Base-by-base conservation (phyloP, 1,139 yeast genomes). In the Candida glucosophila region DNA sequence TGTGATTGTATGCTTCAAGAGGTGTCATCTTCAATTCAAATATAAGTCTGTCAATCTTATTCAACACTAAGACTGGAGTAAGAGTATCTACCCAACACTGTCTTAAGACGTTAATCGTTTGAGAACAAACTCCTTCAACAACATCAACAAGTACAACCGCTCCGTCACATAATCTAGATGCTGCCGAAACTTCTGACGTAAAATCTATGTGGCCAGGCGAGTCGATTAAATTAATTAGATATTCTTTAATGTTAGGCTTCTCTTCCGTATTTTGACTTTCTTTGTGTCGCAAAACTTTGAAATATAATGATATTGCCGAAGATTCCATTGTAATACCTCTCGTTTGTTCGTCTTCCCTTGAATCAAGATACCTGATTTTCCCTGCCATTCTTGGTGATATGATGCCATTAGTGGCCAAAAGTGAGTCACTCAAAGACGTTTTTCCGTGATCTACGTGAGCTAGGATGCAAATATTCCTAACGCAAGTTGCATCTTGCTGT, bases 361-460 rank as follows among this genome's bases (percentile, higher is more conserved):
- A 80, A 45, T 92, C 99, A 29, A 92, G 62, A 48, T 80, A 92
- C 35, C 98, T 64, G 31, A 92, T 86, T 44, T 86, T 86, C 16
- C 98, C 99, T 3, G 97, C 98, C 72, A 88, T 68, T 43, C 90
- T 67, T 39, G 81, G 95, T 0, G 98, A 88, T 30, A 92, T 86
- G 50, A 92, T 86, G 28, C 98, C 98, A 55, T 92, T 92, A 26
- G 95, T 80, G 15, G 98, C 97, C 26, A 92, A 57, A 27, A 92
- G 60, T 5, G 95, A 82, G 52, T 92, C 99, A 28, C 95, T 81
- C 23, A 92, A 61, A 2, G 97, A 83, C 0, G 99, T 92, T 55
- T 90, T 92, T 22, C 99, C 99, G 49, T 92, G 99, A 49, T 92
- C 99, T 17, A 92, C 98, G 55, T 92, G 99, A 1, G 99, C 99